Conservation (phyloP, 306 rosid species). For the Inga oerstediana region DNA sequence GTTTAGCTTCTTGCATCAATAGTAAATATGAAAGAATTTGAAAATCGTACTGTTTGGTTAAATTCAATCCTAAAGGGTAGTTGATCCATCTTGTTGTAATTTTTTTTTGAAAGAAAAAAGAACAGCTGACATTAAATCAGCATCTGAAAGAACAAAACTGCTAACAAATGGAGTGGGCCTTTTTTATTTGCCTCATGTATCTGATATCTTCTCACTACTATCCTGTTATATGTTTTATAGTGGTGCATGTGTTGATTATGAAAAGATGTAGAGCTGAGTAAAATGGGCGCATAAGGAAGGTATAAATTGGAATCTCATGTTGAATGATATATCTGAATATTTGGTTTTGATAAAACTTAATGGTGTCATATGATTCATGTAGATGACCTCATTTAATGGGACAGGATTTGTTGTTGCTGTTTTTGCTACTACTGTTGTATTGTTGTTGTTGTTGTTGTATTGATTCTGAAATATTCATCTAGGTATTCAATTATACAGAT, state of each 20-base stretch:
- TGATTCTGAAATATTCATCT: not conserved
- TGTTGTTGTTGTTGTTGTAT: not conserved
- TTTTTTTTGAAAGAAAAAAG: not conserved
- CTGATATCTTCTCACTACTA: not conserved
- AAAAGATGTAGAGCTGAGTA: not conserved
- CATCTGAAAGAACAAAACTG: too few relatives aligned
- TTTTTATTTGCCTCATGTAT: not conserved
- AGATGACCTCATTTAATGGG: not conserved
- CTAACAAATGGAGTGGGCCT: not conserved
- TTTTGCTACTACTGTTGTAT: not conserved
- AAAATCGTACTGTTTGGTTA: not conserved
- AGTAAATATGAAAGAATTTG: not conserved
- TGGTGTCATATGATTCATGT: not conserved
- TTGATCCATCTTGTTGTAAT: too few relatives aligned
- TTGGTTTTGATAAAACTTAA: not conserved
- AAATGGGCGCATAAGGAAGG: not conserved
- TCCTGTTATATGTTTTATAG: too few relatives aligned
- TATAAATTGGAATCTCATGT: not conserved
- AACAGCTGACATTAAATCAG: not conserved
- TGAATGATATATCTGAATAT: not conserved
- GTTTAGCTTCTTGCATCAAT: not conserved
- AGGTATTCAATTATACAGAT: not conserved
- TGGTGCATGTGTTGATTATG: not conserved
- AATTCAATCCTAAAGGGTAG: not conserved
- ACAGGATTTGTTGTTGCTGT: not conserved